Conservation (phyloP, 768 basidiomycete genomes). For the Crucibulum laeve region DNA sequence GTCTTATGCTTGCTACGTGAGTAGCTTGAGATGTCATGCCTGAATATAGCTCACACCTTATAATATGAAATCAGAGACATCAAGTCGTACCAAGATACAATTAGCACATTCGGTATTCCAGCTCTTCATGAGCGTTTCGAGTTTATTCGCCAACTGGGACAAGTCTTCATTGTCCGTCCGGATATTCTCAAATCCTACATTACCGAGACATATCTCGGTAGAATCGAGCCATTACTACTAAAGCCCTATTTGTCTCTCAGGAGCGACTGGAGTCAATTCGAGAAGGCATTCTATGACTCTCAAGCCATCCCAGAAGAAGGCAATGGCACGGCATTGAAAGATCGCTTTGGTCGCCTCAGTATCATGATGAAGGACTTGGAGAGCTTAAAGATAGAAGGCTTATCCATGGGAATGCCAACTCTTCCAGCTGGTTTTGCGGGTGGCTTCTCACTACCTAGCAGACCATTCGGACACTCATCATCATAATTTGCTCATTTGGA, state of each 20-base stretch:
- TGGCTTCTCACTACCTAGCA: conserved; percentile 41
- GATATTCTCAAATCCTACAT: conserved; percentile 95
- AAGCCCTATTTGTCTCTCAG: conserved; percentile 89
- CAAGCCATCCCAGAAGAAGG: conserved; percentile 37
- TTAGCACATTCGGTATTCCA: conserved; percentile 78
- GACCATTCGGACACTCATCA: conserved; percentile 34
- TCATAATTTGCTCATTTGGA: conserved; percentile 2
- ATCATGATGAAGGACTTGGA: conserved; percentile 89
- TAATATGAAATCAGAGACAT: conserved; percentile 69
- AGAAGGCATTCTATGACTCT: conserved; percentile 70
- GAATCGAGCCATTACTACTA: conserved; percentile 82
- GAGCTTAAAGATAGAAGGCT: conserved; percentile 57
- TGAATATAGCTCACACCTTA: not conserved
- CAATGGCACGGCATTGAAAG: conserved; percentile 45
- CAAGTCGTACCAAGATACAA: conserved; percentile 91
- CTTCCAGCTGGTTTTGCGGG: conserved; percentile 48
- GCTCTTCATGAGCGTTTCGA: conserved; percentile 93
- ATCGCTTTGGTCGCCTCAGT: conserved; percentile 71
- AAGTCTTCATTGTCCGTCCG: conserved; percentile 93
- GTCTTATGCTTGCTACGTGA: conserved; percentile 96
- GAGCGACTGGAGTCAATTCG: conserved; percentile 87
- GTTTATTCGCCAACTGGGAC: conserved; percentile 95
- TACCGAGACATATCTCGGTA: conserved; percentile 87
- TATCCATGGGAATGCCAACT: conserved; percentile 55
- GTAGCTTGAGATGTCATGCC: conserved; percentile 17